Base-by-base conservation (phyloP, 805 yeast species). In the Starmera dryadoides region DNA sequence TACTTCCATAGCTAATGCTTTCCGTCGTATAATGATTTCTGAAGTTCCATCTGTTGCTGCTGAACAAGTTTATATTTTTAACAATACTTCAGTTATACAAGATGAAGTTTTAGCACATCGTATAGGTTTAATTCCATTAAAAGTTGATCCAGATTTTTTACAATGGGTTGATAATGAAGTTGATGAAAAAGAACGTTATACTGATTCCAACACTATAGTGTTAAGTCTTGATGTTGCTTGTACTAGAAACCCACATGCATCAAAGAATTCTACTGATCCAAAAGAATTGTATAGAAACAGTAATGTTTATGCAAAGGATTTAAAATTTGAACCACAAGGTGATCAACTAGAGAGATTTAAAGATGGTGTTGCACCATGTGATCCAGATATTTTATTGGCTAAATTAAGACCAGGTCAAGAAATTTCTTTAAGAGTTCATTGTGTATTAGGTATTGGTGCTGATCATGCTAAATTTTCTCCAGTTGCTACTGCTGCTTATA, bases 401-500 rank as follows among this genome's bases (percentile, higher is more conserved):
- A 93, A 93, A 64, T 70, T 93, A 55, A 78, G 98, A 54, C 98
- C 98, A 6, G 96, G 96, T 36, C 98, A 93, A 66, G 98, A 93
- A 64, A 89, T 93, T 46, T 76, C 91, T 21, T 70, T 93, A 48
- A 73, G 88, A 56, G 95, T 84, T 41, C 96, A 88, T 64, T 93
- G 97, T 59, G 71, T 89, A 23, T 71, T 91, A 45, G 98, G 98
- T 42, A 66, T 86, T 48, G 98, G 97, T 38, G 64, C 87, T 32
- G 98, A 93, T 61, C 98, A 93, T 63, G 97, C 98, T 43, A 93
- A 93, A 63, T 93, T 86, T 60, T 87, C 97, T 7, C 98, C 98
- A 5, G 98, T 93, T 10, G 77, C 95, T 15, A 93, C 98, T 12
- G 97, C 98, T 3, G 86, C 96, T 12, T 93, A 93, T 66, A 76